Evolutionary conservation across 768 basidiomycete genomes (phyloP).

Genomic region (Rhodosporidiobolus sp.): DNA sequence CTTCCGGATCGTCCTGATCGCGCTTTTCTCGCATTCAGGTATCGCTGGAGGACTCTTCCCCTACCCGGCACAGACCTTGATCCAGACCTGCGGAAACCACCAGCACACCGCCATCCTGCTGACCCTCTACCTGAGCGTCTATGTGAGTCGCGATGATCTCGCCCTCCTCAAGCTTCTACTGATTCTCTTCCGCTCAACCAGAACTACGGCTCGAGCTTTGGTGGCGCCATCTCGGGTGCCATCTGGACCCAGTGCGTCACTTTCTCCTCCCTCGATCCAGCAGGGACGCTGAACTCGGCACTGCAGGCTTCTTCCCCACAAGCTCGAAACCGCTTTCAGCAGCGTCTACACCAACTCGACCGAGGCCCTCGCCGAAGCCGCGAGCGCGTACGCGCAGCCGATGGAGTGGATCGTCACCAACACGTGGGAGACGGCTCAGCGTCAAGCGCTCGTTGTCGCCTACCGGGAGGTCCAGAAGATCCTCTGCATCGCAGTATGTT

Average conservation of each 20-base stretch:
- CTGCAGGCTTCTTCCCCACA: not conserved
- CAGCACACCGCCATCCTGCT: slow-evolving; percentile 42
- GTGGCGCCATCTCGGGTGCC: slow-evolving; percentile 46
- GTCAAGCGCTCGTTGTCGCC: slow-evolving; percentile 29
- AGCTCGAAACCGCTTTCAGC: slow-evolving; percentile 39
- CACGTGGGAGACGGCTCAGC: slow-evolving; percentile 20
- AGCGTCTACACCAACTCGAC: slow-evolving; percentile 33
- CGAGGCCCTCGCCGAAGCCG: slow-evolving; percentile 24
- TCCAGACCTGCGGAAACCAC: slow-evolving; percentile 43
- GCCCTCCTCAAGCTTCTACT: not conserved
- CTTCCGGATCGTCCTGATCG: too few relatives aligned
- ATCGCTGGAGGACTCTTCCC: slow-evolving; percentile 40
- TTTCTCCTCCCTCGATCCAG: not conserved
- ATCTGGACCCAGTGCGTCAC: slow-evolving; percentile 45
- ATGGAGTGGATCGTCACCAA: not conserved
- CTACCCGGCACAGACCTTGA: slow-evolving; percentile 44
- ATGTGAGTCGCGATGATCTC: slow-evolving; percentile 5
- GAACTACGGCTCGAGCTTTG: slow-evolving; percentile 41
- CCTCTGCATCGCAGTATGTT: slow-evolving; percentile 36
- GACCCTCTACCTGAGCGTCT: slow-evolving; percentile 40
- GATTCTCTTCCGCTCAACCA: not conserved
- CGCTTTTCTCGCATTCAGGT: not conserved
- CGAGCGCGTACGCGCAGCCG: slow-evolving; percentile 30
- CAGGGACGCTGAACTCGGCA: not conserved
- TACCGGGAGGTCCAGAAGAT: slow-evolving; percentile 35